Evolutionary conservation across 208 protist species (phyloP).

Genomic region (Wallacemonas sp.): DNA sequence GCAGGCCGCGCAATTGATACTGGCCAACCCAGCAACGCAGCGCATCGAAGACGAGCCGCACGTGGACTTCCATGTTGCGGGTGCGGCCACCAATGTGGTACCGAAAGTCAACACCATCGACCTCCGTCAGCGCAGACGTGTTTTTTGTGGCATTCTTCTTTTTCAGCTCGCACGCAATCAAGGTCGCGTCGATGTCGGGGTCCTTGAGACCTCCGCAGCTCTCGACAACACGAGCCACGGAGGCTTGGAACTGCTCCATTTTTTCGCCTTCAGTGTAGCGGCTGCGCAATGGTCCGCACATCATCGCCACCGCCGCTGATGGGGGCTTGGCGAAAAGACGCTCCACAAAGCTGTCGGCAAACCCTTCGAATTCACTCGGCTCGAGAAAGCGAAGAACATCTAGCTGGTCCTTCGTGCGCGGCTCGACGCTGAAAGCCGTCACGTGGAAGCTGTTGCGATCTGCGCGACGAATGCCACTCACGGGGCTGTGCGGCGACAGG

Average conservation of each 20-base stretch:
- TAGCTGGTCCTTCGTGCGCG: conserved; percentile 35
- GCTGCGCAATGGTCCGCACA: conserved; percentile 53
- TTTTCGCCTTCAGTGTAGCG: conserved; percentile 29
- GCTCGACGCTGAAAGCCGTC: conserved; percentile 70
- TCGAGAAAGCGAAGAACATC: conserved; percentile 66
- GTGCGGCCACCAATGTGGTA: conserved; percentile 51
- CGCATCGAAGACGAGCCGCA: conserved; percentile 62
- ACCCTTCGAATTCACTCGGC: conserved; percentile 68
- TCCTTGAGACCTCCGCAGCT: conserved; percentile 33
- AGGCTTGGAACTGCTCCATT: conserved; percentile 42
- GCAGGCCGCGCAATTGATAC: conserved; percentile 57
- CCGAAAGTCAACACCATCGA: conserved; percentile 58
- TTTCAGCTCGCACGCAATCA: conserved; percentile 26
- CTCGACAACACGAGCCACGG: conserved; percentile 43
- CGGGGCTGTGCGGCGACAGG: conserved; percentile 14
- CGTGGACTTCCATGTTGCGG: conserved; percentile 54
- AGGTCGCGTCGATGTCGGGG: conserved; percentile 24
- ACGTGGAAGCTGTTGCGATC: conserved; percentile 58
- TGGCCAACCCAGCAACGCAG: conserved; percentile 54
- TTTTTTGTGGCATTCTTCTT: conserved; percentile 10
- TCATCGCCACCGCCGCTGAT: conserved; percentile 54
- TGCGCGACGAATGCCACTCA: conserved; percentile 30
- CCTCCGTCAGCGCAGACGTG: conserved; percentile 2
- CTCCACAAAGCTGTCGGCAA: conserved; percentile 71
- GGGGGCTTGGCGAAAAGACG: conserved; percentile 55